Conservation (phyloP, 2,329 filamentous ascomycete species). For the Salinomyces thailandicus region DNA sequence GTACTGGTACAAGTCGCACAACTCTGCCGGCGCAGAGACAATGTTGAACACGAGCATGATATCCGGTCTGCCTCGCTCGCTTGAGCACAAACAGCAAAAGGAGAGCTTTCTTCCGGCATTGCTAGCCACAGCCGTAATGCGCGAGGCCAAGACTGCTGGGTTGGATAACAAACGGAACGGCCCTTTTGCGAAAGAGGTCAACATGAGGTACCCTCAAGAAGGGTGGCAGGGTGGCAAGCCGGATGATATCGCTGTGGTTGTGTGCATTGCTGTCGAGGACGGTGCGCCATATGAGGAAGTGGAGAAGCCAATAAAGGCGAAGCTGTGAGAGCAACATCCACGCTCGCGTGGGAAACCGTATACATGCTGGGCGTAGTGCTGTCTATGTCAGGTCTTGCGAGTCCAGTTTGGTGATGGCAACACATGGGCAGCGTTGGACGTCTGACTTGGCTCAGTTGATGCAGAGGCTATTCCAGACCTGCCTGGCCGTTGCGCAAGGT, state of each 20-base stretch:
- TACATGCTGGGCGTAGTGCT: too few relatives aligned
- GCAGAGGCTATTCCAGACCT: too few relatives aligned
- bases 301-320: conserved; percentile 23
- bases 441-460: too few relatives aligned
- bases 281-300: conserved; percentile 5
- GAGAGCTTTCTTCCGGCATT: conserved; percentile 59
- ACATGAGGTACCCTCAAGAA: conserved; percentile 75
- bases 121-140: conserved; percentile 67
- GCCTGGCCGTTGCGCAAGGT: too few relatives aligned
- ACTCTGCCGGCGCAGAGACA: conserved; percentile 21
- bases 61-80: conserved; percentile 11
- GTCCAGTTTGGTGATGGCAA: too few relatives aligned
- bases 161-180: conserved; percentile 72
- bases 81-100: conserved; percentile 26
- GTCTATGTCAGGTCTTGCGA: too few relatives aligned
- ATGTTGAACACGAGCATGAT: conserved; percentile 20
- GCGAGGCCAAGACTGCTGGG: conserved; percentile 75
- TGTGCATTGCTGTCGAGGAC: conserved; percentile 65
- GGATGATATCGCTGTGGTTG: conserved; percentile 86
- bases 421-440: too few relatives aligned
- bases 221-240: conserved; percentile 86
- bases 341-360: too few relatives aligned
- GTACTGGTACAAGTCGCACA: conserved; percentile 24
- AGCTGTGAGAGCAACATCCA: conserved; percentile 13
- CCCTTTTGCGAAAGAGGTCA: conserved; percentile 90